Evolutionary conservation across 495 filamentous ascomycete species (phyloP).

Genomic region (Aspergillus nanangensis): DNA sequence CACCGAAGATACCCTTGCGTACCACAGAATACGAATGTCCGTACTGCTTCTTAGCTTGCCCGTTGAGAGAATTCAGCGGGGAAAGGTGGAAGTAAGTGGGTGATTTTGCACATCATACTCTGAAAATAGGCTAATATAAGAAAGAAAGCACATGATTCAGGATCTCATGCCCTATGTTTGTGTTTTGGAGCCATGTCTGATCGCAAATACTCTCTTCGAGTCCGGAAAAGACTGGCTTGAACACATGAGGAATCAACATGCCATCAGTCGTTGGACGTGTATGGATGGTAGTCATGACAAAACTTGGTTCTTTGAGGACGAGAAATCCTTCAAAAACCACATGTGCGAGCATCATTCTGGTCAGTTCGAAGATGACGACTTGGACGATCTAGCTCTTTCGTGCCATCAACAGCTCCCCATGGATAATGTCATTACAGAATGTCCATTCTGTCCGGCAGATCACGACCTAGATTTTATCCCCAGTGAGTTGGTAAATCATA

Average conservation of each 20-base stretch:
- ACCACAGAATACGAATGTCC: constrained; percentile 1
- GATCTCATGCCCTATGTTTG: constrained; percentile 6
- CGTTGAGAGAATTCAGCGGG: background rate
- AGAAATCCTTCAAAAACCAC: background rate
- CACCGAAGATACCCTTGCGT: too few species aligned
- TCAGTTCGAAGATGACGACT: constrained; percentile 1
- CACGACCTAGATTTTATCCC: background rate
- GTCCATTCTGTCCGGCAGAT: constrained; percentile 2
- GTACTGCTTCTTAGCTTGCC: constrained; percentile 3
- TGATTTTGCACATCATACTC: too few species aligned
- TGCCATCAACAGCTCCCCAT: constrained; percentile 1
- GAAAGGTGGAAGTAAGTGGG: constrained; percentile 5
- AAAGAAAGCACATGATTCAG: constrained; percentile 2
- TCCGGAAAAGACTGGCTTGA: background rate
- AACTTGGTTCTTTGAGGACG: background rate
- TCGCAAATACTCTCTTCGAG: constrained; percentile 3
- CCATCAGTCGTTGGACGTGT: constrained; percentile 2
- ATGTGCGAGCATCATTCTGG: background rate
- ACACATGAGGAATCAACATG: constrained; percentile 4
- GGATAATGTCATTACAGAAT: background rate
- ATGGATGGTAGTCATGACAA: constrained; percentile 2
- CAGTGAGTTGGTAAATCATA: background rate
- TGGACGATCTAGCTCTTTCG: background rate
- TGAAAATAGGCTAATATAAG: background rate
- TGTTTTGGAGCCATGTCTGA: background rate